Evolutionary conservation across 441 rosid genomes (phyloP).

Genomic region (Gossypium laxum): DNA sequence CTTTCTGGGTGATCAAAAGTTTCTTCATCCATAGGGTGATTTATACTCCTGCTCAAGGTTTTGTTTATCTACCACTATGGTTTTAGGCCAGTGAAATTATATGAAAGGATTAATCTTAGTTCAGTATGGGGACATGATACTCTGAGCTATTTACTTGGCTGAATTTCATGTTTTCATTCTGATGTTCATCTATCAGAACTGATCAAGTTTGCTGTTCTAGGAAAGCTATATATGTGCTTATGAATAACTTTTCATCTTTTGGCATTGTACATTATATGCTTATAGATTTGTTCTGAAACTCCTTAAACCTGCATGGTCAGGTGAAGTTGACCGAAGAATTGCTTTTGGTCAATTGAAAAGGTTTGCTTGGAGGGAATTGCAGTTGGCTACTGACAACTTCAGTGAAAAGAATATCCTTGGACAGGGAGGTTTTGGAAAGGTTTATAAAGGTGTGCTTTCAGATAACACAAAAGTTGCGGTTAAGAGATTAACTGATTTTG

Average conservation of each 20-base stretch:
- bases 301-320: conserved; percentile 26
- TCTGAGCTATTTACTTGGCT: neutral
- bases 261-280: neutral
- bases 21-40: no score
- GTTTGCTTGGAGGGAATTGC: conserved; percentile 89
- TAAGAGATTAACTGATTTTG: conserved; percentile 71
- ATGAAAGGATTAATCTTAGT: neutral
- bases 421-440: conserved; percentile 95
- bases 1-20: neutral
- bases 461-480: conserved; percentile 76
- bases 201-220: neutral
- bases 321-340: conserved; percentile 87
- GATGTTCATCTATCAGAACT: neutral
- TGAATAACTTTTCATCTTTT: neutral
- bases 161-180: neutral
- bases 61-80: neutral
- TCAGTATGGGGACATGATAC: neutral
- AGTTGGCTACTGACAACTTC: conserved; percentile 78
- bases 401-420: conserved; percentile 75
- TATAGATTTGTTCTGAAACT: neutral
- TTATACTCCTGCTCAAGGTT: neutral
- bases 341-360: conserved; percentile 88
- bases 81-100: neutral
- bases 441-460: conserved; percentile 71
- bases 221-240: neutral